These are phyloP conservation scores for Karstenula rhodostoma DNA, from an alignment of 2,329 filamentous ascomycete genomes.

Conservation along the genomic window DNA sequence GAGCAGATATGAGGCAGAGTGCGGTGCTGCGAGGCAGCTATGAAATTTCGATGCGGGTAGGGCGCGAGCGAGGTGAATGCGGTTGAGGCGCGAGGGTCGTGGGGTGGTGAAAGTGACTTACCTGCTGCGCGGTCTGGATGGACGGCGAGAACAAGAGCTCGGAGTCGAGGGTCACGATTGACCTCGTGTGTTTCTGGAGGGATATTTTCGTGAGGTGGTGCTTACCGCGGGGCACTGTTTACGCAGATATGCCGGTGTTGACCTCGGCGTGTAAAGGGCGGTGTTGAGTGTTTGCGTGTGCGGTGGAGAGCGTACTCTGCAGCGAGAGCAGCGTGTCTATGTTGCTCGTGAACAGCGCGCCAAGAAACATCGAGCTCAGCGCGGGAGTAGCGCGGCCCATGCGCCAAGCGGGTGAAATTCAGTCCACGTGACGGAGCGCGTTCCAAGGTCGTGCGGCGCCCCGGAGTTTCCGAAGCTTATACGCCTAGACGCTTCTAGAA, in stretches of 20 bases:
- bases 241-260: not conserved
- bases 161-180: not conserved
- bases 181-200: not conserved
- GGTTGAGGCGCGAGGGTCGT: not conserved
- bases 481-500: too few species aligned
- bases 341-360: not conserved
- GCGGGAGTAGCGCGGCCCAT: not conserved
- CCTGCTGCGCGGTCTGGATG: not conserved
- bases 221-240: not conserved
- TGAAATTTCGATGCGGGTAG: not conserved
- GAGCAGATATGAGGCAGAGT: not conserved
- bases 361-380: not conserved
- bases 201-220: not conserved
- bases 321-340: not conserved
- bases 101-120: not conserved
- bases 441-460: not conserved
- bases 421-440: not conserved
- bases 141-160: not conserved
- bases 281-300: not conserved
- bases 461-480: too few species aligned
- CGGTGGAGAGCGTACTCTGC: not conserved
- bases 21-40: not conserved
- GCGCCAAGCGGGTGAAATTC: conserved; percentile 1
- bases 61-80: not conserved
- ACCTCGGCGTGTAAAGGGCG: not conserved